phyloP scores from a whole-genome alignment of 768 basidiomycete genomes.

The Trametes gibbosa region DNA sequence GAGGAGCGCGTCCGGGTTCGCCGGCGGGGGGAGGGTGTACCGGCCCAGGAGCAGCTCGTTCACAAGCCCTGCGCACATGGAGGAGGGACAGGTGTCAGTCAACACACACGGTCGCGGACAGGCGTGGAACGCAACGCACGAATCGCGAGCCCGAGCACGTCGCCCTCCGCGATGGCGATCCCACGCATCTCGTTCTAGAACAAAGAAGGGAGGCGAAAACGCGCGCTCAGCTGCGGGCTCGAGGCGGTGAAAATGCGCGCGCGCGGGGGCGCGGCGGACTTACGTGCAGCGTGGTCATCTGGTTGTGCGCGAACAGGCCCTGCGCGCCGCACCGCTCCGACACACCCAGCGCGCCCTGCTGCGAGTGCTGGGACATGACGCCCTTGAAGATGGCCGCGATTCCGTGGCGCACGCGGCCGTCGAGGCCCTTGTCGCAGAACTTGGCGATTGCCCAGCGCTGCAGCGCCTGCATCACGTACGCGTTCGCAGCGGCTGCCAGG shows the following conservation, averaged over 20 bases:
- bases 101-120: conserved; percentile 7
- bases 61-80: conserved; percentile 42
- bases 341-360: conserved; percentile 21
- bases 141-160: conserved; percentile 39
- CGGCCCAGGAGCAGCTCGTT: conserved; percentile 57
- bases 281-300: conserved; percentile 34
- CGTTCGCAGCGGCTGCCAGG: conserved; percentile 34
- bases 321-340: conserved; percentile 44
- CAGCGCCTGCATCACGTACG: conserved; percentile 37
- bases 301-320: conserved; percentile 40
- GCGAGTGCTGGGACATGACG: conserved; percentile 25
- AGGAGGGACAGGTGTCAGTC: background rate
- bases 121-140: conserved; percentile 27
- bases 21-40: conserved; percentile 47
- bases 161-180: conserved; percentile 44
- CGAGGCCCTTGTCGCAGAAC: conserved; percentile 29
- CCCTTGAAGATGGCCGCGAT: conserved; percentile 35
- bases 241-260: background rate
- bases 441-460: conserved; percentile 20
- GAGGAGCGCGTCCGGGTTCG: conserved; percentile 45
- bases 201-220: background rate
- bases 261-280: too few species aligned
- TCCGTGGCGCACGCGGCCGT: conserved; percentile 25
- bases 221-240: background rate
- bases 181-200: conserved; percentile 39